Base-by-base conservation (phyloP, 108 stramenopile species). In the Tribonema minus region DNA sequence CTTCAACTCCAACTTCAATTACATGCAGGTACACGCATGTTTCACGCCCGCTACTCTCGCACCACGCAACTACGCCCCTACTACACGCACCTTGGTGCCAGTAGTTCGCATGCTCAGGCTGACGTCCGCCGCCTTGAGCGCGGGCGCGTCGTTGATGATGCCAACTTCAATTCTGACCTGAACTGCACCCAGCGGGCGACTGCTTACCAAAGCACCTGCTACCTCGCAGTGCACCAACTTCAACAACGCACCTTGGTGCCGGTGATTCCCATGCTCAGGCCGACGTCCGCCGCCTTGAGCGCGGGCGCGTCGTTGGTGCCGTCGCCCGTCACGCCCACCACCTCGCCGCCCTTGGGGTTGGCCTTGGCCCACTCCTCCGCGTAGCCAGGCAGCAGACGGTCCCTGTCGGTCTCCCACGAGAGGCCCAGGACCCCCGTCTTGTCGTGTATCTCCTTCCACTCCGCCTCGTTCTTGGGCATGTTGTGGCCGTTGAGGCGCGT, bases 261-360 rank as follows among this genome's bases (percentile, higher is more conserved):
- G 37, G 95, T 87, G 79, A 96, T 88, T 40, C 96, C 96, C 96
- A 98, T 98, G 33, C 93, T 91, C 79, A 98, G 92, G 26, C 98
- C 96, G 64, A 98, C 93, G 74, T 98, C 94, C n/a, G 96, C 95
- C 7, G 71, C 93, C 85, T 96, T 98, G 65, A 98, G 87, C 0
- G 98, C 96, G 26, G 96, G 98, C 25, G 98, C 98, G 80, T 98
- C 97, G 85, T 99, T 99, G 3, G 98, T 97, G 54, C 98, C 98
- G 83, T 99, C 98, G 39, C 98, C 98, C 0, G 98, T 99, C 87
- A 97, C 95, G 46, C 95, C 95, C 63, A 99, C 92, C 12, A 99
- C 96, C 67, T 87, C 78, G 6, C 85, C 87, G 25, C 61, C 84
- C 20, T 39, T 40, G 2, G 32, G 72, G 29, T 28, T 5, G 67